Conservation (phyloP, 192 early-diverging fungal species). For the Coemansia sp. region DNA sequence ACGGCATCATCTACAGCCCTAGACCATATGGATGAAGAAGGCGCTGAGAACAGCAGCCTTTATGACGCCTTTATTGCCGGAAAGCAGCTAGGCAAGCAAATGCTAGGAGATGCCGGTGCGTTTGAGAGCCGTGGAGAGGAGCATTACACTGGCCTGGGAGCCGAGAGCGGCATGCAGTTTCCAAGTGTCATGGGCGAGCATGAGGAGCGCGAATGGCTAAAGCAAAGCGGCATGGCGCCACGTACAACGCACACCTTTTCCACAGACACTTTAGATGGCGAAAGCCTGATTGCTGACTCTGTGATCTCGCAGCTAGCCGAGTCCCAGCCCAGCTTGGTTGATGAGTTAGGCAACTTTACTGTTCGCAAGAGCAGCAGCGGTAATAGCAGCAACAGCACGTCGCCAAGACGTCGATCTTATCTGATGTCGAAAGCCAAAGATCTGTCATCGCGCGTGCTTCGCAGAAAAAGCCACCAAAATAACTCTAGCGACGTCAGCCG, state of each 20-base stretch:
- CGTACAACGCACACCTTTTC: slow-evolving; percentile 22
- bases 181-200: slow-evolving; percentile 36
- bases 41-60: slow-evolving; percentile 5
- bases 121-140: slow-evolving; percentile 11
- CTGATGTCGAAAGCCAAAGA: slow-evolving; percentile 38
- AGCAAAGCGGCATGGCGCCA: slow-evolving; percentile 3
- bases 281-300: neutral
- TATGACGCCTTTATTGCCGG: slow-evolving; percentile 24
- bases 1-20: slow-evolving; percentile 47
- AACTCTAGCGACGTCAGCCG: slow-evolving; percentile 1
- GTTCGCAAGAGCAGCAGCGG: neutral
- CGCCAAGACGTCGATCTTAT: slow-evolving; percentile 4
- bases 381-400: slow-evolving; percentile 2
- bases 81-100: slow-evolving; percentile 27
- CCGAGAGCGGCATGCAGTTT: slow-evolving; percentile 11
- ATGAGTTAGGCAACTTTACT: neutral
- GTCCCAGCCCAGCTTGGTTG: neutral
- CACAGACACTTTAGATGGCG: slow-evolving; percentile 16
- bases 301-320: slow-evolving; percentile 2
- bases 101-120: slow-evolving; percentile 11
- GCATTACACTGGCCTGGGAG: slow-evolving; percentile 37
- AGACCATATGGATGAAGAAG: slow-evolving; percentile 42
- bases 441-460: slow-evolving; percentile 21
- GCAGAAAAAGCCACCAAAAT: slow-evolving; percentile 4
- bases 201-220: slow-evolving; percentile 41